phyloP scores from a whole-genome alignment of 1,139 yeast species.

The Zygosaccharomyces sapae region DNA sequence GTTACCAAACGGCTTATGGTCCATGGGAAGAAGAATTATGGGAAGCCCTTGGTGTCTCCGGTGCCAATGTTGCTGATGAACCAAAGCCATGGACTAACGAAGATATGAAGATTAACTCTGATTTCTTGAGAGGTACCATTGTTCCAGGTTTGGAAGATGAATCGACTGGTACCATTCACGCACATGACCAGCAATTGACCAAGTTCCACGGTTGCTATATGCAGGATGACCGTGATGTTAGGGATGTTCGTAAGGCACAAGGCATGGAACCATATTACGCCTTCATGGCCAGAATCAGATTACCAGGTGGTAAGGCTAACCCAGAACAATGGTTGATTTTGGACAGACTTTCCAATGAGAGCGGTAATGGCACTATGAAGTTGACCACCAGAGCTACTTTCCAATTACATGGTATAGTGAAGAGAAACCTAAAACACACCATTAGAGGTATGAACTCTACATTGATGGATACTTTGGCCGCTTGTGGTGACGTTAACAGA shows the following conservation, averaged over 20 bases:
- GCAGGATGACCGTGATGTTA: slow-evolving; percentile 97
- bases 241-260: slow-evolving; percentile 87
- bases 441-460: slow-evolving; percentile 91
- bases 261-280: slow-evolving; percentile 94
- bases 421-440: slow-evolving; percentile 83
- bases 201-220: slow-evolving; percentile 97
- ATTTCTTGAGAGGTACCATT: slow-evolving; percentile 89
- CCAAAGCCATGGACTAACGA: slow-evolving; percentile 95
- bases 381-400: slow-evolving; percentile 95
- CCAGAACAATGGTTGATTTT: slow-evolving; percentile 85
- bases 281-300: slow-evolving; percentile 93
- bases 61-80: slow-evolving; percentile 81
- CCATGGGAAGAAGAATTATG: slow-evolving; percentile 84
- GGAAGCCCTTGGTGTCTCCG: slow-evolving; percentile 86
- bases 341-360: slow-evolving; percentile 74
- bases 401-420: slow-evolving; percentile 93
- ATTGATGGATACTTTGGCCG: slow-evolving; percentile 90
- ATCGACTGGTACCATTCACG: slow-evolving; percentile 86
- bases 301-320: slow-evolving; percentile 89
- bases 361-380: slow-evolving; percentile 92
- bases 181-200: slow-evolving; percentile 91
- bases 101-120: slow-evolving; percentile 84
- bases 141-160: slow-evolving; percentile 78
- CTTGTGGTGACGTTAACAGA: slow-evolving; percentile 98
- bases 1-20: slow-evolving; percentile 81